Conservation (phyloP, 345 rosid genomes). For the Hevea brasiliensis region DNA sequence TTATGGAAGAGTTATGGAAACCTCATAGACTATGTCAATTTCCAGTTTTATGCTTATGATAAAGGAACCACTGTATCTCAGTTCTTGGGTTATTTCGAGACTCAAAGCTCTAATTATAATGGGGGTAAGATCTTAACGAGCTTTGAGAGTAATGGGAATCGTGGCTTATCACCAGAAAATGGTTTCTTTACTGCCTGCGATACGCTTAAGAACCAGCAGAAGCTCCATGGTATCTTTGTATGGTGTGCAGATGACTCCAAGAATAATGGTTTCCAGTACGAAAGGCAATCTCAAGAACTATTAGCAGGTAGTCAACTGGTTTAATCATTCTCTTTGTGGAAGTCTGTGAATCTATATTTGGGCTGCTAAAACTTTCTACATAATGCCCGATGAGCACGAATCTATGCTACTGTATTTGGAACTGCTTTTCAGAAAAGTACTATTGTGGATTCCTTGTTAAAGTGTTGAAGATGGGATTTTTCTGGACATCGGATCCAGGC, state of each 20-base stretch:
- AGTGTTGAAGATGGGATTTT: too few species aligned
- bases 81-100: too few species aligned
- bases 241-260: slow-evolving; percentile 15
- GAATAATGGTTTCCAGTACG: not conserved
- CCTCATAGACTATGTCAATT: slow-evolving; percentile 1
- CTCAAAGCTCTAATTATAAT: too few species aligned
- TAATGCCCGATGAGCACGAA: too few species aligned
- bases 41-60: slow-evolving; percentile 11
- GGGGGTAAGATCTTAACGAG: not conserved
- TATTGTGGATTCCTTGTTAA: too few species aligned
- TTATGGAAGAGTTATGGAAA: slow-evolving; percentile 4
- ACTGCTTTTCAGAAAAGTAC: too few species aligned
- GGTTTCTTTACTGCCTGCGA: slow-evolving; percentile 10
- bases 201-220: not conserved
- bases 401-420: too few species aligned
- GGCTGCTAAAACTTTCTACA: too few species aligned
- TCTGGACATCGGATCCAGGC: too few species aligned
- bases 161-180: not conserved
- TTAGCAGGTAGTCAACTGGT: not conserved
- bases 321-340: too few species aligned
- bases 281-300: not conserved
- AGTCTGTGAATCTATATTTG: too few species aligned
- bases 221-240: slow-evolving; percentile 11
- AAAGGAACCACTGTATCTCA: too few species aligned
- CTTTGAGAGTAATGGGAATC: not conserved